A percentile compares a stretch with the other conserved stretches of the same genome.
Evolutionary conservation across 306 rosid genomes (phyloP).

Genomic region (Trifolium pratense): DNA sequence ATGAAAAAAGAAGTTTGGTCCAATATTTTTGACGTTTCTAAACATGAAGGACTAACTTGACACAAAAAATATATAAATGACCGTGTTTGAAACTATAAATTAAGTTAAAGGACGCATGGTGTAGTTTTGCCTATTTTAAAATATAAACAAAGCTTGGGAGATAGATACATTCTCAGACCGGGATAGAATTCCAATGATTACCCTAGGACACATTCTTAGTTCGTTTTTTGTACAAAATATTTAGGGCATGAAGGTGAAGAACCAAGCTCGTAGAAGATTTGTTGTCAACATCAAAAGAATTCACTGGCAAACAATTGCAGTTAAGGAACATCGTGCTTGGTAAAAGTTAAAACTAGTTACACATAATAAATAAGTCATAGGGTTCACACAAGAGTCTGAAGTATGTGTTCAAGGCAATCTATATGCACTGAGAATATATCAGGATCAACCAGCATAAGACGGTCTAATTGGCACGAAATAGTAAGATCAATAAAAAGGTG

Average conservation of each 20-base stretch:
- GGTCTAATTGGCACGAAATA: constrained; percentile 31
- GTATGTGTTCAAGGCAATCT: constrained; percentile 16
- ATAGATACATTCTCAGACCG: constrained; percentile 12
- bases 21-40: too few species aligned
- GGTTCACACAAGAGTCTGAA: not conserved
- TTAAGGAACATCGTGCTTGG: constrained; percentile 30
- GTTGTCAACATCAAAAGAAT: constrained; percentile 28
- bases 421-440: constrained; percentile 5
- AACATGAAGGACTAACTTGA: too few species aligned
- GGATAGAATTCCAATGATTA: constrained; percentile 13
- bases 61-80: too few species aligned
- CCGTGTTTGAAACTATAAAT: too few species aligned
- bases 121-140: not conserved
- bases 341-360: constrained; percentile 40
- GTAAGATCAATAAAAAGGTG: constrained; percentile 30
- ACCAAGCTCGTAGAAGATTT: constrained; percentile 16
- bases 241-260: constrained; percentile 35
- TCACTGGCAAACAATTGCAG: constrained; percentile 6
- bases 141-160: constrained; percentile 28
- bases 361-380: constrained; percentile 17
- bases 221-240: constrained; percentile 13
- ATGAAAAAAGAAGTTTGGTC: too few species aligned
- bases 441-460: constrained; percentile 7
- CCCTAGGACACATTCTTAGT: too few species aligned
- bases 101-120: too few species aligned